Evolutionary conservation across 2,329 filamentous ascomycete genomes (phyloP), one percentile per base, ranked within the genome.

Genomic region (Aphanocladium album): DNA sequence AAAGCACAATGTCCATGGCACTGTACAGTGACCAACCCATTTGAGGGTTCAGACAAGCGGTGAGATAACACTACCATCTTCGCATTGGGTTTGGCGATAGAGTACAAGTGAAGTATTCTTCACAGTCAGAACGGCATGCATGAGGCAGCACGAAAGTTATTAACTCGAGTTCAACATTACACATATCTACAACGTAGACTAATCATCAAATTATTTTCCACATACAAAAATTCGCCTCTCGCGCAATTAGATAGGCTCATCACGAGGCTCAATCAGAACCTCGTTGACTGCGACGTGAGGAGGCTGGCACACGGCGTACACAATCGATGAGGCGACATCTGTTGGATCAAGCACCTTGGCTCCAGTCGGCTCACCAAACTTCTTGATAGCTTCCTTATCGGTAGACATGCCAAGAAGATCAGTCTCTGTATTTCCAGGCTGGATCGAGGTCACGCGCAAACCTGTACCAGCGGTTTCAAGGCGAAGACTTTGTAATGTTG

Each of bases 271-370:
- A 70, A 93, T 89, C 71, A 93, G 71, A 4, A 93, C 81, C 77
- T 93, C 90, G 65, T 93, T 93, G 1, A 93, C 87, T 45, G 88
- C 84, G 47, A 93, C 89, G 74, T 93, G 87, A 58, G 83, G 79
- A 0, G 89, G 89, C 77, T 92, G 89, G 62, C 82, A 83, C 19
- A 93, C 76, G 1, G 90, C 90, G 72, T 87, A 92, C 4, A 92
- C 79, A 68, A 93, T 90, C 12, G 87, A 82, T 12, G 78, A 80
- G 0, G 90, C 90, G 16, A 93, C 86, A 72, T 93, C 89, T 53
- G 86, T 83, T 0, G 89, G 79, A 65, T 88, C 83, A n/a, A 93
- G 74, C 1, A 93, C 87, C 79, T 89, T 86, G 1, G 89, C 89
- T 0, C 89, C 90, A 2, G 85, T 82, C 2, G 89, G 88, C 76